phyloP scores from a whole-genome alignment of 192 early-diverging fungal genomes.

The Backusella macrospora region DNA sequence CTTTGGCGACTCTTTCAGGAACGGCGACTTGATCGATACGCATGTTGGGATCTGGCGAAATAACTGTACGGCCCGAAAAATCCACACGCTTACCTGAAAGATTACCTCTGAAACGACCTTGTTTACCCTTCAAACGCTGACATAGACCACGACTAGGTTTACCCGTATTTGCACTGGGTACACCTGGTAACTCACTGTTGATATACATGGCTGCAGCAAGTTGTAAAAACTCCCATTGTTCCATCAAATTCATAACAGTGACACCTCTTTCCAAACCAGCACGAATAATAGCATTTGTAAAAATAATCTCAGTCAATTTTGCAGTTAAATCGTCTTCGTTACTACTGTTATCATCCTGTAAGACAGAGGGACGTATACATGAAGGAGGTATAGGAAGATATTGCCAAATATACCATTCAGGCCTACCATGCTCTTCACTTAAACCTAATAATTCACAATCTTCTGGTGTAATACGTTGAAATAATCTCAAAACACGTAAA shows the following conservation, averaged over 20 bases:
- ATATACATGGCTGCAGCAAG: conserved; percentile 96
- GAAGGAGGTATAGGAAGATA: conserved; percentile 94
- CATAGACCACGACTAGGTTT: conserved; percentile 86
- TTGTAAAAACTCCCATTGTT: conserved; percentile 97
- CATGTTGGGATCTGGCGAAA: conserved; percentile 98
- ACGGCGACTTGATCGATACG: conserved; percentile 97
- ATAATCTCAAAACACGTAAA: conserved; percentile 79
- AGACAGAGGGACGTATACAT: conserved; percentile 93
- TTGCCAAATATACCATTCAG: conserved; percentile 94
- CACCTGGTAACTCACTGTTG: conserved; percentile 92
- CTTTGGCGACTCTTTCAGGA: conserved; percentile 86
- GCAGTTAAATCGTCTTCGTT: conserved; percentile 98
- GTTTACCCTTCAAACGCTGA: conserved; percentile 98
- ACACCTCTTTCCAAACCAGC: conserved; percentile 65
- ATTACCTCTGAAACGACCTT: conserved; percentile 98
- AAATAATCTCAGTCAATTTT: conserved; percentile 92
- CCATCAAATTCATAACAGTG: conserved; percentile 72
- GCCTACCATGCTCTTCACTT: conserved; percentile 80
- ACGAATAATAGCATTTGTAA: conserved; percentile 80
- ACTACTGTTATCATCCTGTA: conserved; percentile 88
- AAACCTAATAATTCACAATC: conserved; percentile 96
- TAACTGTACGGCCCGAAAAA: conserved; percentile 98
- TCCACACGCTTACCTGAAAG: conserved; percentile 99
- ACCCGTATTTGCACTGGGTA: conserved; percentile 61
- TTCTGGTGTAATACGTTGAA: conserved; percentile 87